A percentile compares a stretch with the other conserved stretches of the same genome.
Evolutionary conservation across 177 flowering plant genomes (phyloP).

Genomic region (Tripterygium wilfordii): DNA sequence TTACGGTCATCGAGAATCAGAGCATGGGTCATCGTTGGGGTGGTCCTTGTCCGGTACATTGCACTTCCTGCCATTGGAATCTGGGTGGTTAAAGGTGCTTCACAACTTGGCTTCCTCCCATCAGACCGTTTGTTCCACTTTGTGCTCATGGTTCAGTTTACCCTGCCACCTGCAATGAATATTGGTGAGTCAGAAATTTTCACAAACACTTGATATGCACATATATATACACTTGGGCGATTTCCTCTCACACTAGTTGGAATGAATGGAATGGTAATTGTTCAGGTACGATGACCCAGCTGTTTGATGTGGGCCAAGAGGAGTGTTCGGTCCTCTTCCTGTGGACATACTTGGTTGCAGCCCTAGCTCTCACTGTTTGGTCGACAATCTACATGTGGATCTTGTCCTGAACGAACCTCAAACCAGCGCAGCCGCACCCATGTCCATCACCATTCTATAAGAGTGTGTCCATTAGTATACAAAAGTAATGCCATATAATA

Average conservation of each 20-base stretch:
- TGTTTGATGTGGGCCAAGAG: constrained; percentile 83
- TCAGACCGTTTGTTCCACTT: constrained; percentile 64
- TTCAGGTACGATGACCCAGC: constrained; percentile 89
- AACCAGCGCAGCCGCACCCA: too few relatives aligned
- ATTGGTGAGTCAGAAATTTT: constrained; percentile 39
- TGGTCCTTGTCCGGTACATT: constrained; percentile 50
- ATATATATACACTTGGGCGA: too few relatives aligned
- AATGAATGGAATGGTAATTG: neutral
- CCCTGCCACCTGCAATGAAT: constrained; percentile 91
- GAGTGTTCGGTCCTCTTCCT: constrained; percentile 85
- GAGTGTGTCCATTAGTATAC: too few relatives aligned
- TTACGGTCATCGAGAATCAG: constrained; percentile 44
- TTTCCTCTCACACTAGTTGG: neutral
- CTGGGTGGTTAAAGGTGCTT: constrained; percentile 53
- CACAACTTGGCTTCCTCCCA: constrained; percentile 55
- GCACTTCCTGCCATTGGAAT: constrained; percentile 70
- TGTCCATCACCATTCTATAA: too few relatives aligned
- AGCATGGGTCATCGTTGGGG: constrained; percentile 31
- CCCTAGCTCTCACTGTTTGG: constrained; percentile 74
- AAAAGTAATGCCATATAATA: too few relatives aligned
- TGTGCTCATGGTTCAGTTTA: constrained; percentile 73
- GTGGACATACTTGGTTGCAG: constrained; percentile 85
- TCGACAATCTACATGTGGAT: constrained; percentile 76
- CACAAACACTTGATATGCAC: neutral
- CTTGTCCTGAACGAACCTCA: constrained; percentile 38